Percentiles rank a stretch among this genome's conserved stretches.
These are phyloP conservation scores for Corrigiola litoralis DNA, from an alignment of 179 eudicot genomes.

Conservation along the genomic window DNA sequence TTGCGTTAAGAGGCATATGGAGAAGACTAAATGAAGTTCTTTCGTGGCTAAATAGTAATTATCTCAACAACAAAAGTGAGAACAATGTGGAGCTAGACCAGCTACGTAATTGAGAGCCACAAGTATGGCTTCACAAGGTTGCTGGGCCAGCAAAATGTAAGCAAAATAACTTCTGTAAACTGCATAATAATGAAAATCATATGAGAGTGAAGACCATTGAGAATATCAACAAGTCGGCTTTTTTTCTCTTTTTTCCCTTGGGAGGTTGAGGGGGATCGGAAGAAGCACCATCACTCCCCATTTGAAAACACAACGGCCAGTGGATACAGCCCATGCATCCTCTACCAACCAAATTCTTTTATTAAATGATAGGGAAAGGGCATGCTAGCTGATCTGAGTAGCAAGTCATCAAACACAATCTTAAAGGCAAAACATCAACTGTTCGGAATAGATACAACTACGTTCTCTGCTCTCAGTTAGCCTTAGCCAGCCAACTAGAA, in stretches of 20 bases:
- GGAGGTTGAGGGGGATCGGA: background rate
- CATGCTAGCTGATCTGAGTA: too few relatives aligned
- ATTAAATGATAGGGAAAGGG: too few relatives aligned
- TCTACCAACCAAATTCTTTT: too few relatives aligned
- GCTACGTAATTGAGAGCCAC: background rate
- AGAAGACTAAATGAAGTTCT: constrained; percentile 1
- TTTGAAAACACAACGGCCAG: too few relatives aligned
- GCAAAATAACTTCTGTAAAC: background rate
- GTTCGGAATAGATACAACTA: too few relatives aligned
- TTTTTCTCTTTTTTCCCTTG: background rate
- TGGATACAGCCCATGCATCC: too few relatives aligned
- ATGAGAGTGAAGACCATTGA: background rate
- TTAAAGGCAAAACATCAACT: too few relatives aligned
- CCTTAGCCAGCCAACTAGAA: too few relatives aligned
- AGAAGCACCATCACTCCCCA: too few relatives aligned
- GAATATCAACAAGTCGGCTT: background rate
- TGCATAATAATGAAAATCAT: constrained; percentile 1
- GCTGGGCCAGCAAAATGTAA: constrained; percentile 3
- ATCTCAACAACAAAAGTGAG: constrained; percentile 2
- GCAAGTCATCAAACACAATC: too few relatives aligned
- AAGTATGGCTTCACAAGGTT: background rate
- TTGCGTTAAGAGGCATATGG: constrained; percentile 29
- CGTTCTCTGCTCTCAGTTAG: too few relatives aligned
- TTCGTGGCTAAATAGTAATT: background rate
- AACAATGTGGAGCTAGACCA: background rate